phyloP scores from a whole-genome alignment of 257 asterid species.

The Verbena officinalis region DNA sequence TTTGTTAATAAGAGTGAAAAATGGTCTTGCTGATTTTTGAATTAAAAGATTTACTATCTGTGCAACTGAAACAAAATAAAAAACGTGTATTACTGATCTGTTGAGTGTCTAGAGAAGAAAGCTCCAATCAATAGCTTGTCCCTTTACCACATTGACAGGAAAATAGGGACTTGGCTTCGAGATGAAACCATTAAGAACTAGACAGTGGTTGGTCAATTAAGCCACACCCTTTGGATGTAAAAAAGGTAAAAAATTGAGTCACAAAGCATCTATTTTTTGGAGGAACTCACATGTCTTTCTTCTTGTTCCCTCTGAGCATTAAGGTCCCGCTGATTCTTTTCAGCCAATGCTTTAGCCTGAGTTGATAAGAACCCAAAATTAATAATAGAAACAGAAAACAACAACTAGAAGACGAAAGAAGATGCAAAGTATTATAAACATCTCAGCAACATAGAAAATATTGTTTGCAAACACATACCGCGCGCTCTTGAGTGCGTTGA shows the following conservation, averaged over 20 bases:
- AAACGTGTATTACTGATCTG: neutral
- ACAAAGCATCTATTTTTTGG: slow-evolving; percentile 6
- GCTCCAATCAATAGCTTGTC: slow-evolving; percentile 7
- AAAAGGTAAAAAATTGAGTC: neutral
- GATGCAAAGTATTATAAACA: slow-evolving; percentile 23
- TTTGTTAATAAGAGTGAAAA: slow-evolving; percentile 5
- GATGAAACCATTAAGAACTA: slow-evolving; percentile 9
- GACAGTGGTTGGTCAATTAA: slow-evolving; percentile 17
- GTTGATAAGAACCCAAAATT: slow-evolving; percentile 26
- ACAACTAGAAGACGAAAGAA: slow-evolving; percentile 12
- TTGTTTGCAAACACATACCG: slow-evolving; percentile 51
- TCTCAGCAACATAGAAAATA: slow-evolving; percentile 17
- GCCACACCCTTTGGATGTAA: neutral
- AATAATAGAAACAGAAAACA: slow-evolving; percentile 24
- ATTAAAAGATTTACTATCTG: slow-evolving; percentile 11
- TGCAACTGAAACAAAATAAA: neutral
- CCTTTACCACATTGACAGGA: slow-evolving; percentile 12
- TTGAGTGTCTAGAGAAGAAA: slow-evolving; percentile 13
- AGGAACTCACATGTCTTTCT: slow-evolving; percentile 90
- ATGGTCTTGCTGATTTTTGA: neutral
- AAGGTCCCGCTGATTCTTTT: slow-evolving; percentile 92
- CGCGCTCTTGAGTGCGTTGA: slow-evolving; percentile 96
- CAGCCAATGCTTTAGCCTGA: slow-evolving; percentile 98
- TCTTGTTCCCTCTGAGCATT: slow-evolving; percentile 95
- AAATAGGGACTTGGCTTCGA: slow-evolving; percentile 8